phyloP scores from a whole-genome alignment of 2,329 filamentous ascomycete genomes.

The Microdochium nivale region DNA sequence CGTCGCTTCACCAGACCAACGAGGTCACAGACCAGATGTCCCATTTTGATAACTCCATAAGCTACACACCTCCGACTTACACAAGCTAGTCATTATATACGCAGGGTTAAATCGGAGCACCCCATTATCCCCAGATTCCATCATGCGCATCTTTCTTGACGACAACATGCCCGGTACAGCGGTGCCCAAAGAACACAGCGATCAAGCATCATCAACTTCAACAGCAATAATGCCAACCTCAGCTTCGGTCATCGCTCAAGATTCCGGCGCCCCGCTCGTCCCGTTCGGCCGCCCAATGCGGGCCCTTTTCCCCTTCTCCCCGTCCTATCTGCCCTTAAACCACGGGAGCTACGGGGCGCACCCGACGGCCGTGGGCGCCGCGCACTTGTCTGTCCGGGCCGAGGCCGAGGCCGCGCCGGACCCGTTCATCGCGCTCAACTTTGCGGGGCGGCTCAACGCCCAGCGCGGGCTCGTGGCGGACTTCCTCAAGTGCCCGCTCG shows the following conservation, averaged over 20 bases:
- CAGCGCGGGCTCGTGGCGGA: conserved; percentile 10
- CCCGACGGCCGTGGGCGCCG: conserved; percentile 12
- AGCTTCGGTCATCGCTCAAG: neutral
- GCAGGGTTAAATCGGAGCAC: too few species aligned
- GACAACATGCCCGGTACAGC: neutral
- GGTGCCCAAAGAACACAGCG: neutral
- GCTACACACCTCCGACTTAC: too few species aligned
- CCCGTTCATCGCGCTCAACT: conserved; percentile 18
- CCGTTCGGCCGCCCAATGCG: conserved; percentile 19
- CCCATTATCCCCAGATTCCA: too few species aligned
- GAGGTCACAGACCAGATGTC: too few species aligned
- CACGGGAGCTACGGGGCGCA: conserved; percentile 19
- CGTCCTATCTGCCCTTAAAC: conserved; percentile 19
- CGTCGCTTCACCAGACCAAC: too few species aligned
- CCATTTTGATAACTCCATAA: too few species aligned
- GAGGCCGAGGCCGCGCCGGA: conserved; percentile 17
- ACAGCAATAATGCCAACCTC: neutral
- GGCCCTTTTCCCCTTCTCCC: conserved; percentile 18
- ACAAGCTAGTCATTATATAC: too few species aligned
- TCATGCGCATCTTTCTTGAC: neutral
- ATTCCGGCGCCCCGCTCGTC: conserved; percentile 1
- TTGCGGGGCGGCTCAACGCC: conserved; percentile 9
- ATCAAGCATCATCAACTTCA: neutral
- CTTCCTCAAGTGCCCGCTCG: conserved; percentile 8
- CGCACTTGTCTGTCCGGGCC: conserved; percentile 11